Conservation (phyloP, 1,284 basidiomycete species). For the Cutaneotrichosporon sp. region DNA sequence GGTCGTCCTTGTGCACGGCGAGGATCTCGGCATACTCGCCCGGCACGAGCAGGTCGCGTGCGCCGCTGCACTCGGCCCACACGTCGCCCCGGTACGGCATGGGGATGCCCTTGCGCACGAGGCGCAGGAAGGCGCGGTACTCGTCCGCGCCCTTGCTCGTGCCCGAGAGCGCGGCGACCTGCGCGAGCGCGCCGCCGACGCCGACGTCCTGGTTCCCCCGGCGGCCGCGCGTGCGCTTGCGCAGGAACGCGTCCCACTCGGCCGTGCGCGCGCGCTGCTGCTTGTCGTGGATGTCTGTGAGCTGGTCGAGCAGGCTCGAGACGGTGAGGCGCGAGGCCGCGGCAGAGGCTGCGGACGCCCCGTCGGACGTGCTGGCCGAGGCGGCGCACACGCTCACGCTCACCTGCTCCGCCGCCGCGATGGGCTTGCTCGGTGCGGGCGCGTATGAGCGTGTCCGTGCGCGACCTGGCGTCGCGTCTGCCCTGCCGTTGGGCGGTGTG, state of each 20-base stretch:
- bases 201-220: slow-evolving; percentile 22
- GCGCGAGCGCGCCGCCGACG: slow-evolving; percentile 20
- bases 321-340: slow-evolving; percentile 64
- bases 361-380: slow-evolving; percentile 14
- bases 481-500: slow-evolving; percentile 5
- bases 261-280: slow-evolving; percentile 71
- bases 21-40: slow-evolving; percentile 87
- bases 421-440: slow-evolving; percentile 52
- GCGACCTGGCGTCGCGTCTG: background rate
- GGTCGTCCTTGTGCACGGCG: slow-evolving; percentile 60
- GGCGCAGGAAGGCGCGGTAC: slow-evolving; percentile 71
- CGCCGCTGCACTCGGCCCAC: slow-evolving; percentile 79
- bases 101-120: slow-evolving; percentile 84
- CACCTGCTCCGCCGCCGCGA: slow-evolving; percentile 45
- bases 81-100: slow-evolving; percentile 82
- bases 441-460: slow-evolving; percentile 30
- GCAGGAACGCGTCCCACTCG: slow-evolving; percentile 88
- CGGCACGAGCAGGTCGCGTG: slow-evolving; percentile 85
- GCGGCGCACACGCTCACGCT: slow-evolving; percentile 47
- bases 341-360: slow-evolving; percentile 14
- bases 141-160: slow-evolving; percentile 70
- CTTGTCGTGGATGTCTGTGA: slow-evolving; percentile 82
- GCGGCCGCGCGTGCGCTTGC: slow-evolving; percentile 29
- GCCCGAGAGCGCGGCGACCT: slow-evolving; percentile 53
- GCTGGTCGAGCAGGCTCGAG: slow-evolving; percentile 70